phyloP scores from a whole-genome alignment of 164 flowering plant species.

The Berberis vulgaris region DNA sequence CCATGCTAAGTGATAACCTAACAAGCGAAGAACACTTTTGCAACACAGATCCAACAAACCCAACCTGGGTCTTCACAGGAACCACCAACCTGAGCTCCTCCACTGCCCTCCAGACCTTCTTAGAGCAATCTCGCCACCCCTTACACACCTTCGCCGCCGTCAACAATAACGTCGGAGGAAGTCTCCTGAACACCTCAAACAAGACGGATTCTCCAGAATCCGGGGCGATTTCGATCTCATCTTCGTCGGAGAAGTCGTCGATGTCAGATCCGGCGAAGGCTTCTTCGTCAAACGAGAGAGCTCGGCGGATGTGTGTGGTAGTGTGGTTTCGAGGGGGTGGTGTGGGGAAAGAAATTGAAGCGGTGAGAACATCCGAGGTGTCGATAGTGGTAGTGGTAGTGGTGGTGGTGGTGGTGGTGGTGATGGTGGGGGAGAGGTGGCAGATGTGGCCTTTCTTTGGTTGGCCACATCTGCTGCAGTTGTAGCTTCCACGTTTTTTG shows the following conservation, averaged over 20 bases:
- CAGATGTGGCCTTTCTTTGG: constrained; percentile 90
- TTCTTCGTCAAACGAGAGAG: constrained; percentile 62
- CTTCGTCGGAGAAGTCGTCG: constrained; percentile 5
- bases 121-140: constrained; percentile 75
- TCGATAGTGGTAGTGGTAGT: not conserved
- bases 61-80: constrained; percentile 47
- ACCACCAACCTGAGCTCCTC: constrained; percentile 80
- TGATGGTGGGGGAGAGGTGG: constrained; percentile 13
- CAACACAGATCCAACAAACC: constrained; percentile 70
- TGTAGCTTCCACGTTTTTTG: constrained; percentile 81
- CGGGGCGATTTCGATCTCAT: not conserved
- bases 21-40: constrained; percentile 71
- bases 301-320: constrained; percentile 35
- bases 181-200: constrained; percentile 64
- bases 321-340: constrained; percentile 9
- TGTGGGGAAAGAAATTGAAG: not conserved
- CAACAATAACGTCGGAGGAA: constrained; percentile 67
- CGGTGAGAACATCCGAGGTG: not conserved
- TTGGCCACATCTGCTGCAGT: constrained; percentile 83
- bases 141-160: constrained; percentile 75
- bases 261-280: constrained; percentile 14
- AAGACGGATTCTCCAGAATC: constrained; percentile 1
- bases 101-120: constrained; percentile 66
- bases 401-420: not conserved
- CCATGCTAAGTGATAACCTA: constrained; percentile 62